phyloP scores from a whole-genome alignment of 208 protist species.

The Trypanosoma boissoni region DNA sequence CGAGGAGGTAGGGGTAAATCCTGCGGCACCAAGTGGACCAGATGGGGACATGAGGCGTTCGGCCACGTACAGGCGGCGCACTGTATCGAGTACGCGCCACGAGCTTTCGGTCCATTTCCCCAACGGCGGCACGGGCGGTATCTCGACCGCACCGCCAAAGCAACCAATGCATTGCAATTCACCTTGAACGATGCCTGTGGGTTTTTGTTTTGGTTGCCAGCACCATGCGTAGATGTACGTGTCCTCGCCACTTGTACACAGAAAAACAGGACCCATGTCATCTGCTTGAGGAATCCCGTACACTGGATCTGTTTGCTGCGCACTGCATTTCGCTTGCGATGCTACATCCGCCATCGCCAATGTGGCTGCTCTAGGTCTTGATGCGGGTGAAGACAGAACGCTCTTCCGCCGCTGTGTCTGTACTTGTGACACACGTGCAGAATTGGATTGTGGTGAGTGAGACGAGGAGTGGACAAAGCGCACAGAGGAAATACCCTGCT shows the following conservation, averaged over 20 bases:
- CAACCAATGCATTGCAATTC: constrained; percentile 54
- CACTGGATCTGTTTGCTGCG: neutral
- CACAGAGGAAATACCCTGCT: constrained; percentile 42
- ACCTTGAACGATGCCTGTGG: neutral
- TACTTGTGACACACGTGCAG: neutral
- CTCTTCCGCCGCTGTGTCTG: neutral
- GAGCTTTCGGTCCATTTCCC: constrained; percentile 19
- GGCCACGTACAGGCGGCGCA: constrained; percentile 46
- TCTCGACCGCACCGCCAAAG: constrained; percentile 39
- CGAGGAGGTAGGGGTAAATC: too few relatives aligned
- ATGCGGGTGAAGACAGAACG: neutral
- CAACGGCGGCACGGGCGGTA: constrained; percentile 28
- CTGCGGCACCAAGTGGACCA: constrained; percentile 8
- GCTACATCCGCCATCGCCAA: too few relatives aligned
- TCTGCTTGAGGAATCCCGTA: too few relatives aligned
- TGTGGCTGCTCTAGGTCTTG: too few relatives aligned
- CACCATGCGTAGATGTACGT: constrained; percentile 54
- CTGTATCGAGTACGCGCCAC: constrained; percentile 33
- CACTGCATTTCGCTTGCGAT: neutral
- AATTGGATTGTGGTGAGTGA: neutral
- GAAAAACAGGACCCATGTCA: constrained; percentile 15
- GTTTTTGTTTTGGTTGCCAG: constrained; percentile 23
- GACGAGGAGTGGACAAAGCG: constrained; percentile 23
- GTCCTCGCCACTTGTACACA: constrained; percentile 53
- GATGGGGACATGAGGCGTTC: constrained; percentile 35